phyloP scores from a whole-genome alignment of 176 grass and related monocot genomes.

The Oryza glaberrima region DNA sequence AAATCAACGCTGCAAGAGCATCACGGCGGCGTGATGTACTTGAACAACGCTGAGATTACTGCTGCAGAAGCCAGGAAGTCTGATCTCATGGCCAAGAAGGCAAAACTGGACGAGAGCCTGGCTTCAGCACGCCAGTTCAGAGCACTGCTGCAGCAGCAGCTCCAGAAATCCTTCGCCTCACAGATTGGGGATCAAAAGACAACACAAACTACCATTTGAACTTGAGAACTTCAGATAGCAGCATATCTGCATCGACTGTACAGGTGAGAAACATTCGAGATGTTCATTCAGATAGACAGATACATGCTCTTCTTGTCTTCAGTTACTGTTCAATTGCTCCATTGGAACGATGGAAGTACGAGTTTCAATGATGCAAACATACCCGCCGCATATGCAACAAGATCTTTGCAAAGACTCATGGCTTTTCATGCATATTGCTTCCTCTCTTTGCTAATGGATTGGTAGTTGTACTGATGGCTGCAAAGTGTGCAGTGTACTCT shows the following conservation, averaged over 20 bases:
- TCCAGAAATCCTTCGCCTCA: conserved; percentile 63
- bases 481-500: conserved; percentile 43
- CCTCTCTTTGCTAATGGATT: background rate
- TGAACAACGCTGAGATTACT: conserved; percentile 50
- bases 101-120: conserved; percentile 65
- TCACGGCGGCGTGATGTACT: conserved; percentile 49
- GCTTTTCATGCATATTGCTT: conserved; percentile 5
- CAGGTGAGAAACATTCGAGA: background rate
- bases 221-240: conserved; percentile 8
- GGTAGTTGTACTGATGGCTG: conserved; percentile 12
- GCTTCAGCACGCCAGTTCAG: conserved; percentile 55
- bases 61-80: conserved; percentile 69
- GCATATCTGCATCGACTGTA: background rate
- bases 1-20: conserved; percentile 65
- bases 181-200: conserved; percentile 43
- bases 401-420: conserved; percentile 4
- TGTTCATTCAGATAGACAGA: background rate
- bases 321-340: background rate
- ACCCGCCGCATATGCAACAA: conserved; percentile 6
- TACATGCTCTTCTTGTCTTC: background rate
- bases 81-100: conserved; percentile 67
- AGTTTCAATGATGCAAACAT: background rate
- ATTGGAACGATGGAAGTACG: conserved; percentile 7
- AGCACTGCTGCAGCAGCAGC: conserved; percentile 68
- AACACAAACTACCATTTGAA: conserved; percentile 30